phyloP scores from a whole-genome alignment of 2,329 filamentous ascomycete genomes.

The Xylaria sp. region DNA sequence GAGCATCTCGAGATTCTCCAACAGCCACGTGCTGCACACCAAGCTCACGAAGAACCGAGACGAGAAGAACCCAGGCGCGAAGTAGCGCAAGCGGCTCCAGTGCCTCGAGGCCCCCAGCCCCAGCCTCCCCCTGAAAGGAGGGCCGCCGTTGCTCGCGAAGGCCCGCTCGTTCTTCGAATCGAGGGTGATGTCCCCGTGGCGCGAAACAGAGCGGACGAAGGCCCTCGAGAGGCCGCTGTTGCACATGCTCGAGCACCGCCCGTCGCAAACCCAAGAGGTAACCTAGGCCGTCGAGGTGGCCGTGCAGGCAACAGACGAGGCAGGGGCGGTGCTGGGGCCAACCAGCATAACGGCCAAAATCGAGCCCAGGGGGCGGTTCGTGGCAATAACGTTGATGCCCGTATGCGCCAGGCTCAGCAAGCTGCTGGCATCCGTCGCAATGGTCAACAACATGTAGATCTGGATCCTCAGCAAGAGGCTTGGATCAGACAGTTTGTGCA shows the following conservation, averaged over 20 bases:
- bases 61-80: conserved; percentile 34
- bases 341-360: conserved; percentile 38
- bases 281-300: conserved; percentile 39
- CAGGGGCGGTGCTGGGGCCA: conserved; percentile 29
- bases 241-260: conserved; percentile 20
- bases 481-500: conserved; percentile 62
- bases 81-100: conserved; percentile 14
- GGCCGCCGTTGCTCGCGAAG: conserved; percentile 59
- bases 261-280: conserved; percentile 33
- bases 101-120: conserved; percentile 26
- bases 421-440: conserved; percentile 29
- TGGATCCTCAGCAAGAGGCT: conserved; percentile 55
- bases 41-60: conserved; percentile 38
- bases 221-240: conserved; percentile 31
- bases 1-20: conserved; percentile 30
- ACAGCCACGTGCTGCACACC: conserved; percentile 38
- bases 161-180: conserved; percentile 61
- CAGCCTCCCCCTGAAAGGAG: conserved; percentile 42
- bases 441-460: conserved; percentile 32
- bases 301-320: conserved; percentile 41
- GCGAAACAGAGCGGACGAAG: conserved; percentile 32
- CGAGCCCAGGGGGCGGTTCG: conserved; percentile 35
- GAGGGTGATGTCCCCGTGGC: conserved; percentile 46
- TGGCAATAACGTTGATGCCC: conserved; percentile 10
- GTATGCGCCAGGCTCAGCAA: conserved; percentile 25